These are phyloP conservation scores for Novymonas esmeraldas DNA, from an alignment of 208 protist genomes.

Conservation along the genomic window DNA sequence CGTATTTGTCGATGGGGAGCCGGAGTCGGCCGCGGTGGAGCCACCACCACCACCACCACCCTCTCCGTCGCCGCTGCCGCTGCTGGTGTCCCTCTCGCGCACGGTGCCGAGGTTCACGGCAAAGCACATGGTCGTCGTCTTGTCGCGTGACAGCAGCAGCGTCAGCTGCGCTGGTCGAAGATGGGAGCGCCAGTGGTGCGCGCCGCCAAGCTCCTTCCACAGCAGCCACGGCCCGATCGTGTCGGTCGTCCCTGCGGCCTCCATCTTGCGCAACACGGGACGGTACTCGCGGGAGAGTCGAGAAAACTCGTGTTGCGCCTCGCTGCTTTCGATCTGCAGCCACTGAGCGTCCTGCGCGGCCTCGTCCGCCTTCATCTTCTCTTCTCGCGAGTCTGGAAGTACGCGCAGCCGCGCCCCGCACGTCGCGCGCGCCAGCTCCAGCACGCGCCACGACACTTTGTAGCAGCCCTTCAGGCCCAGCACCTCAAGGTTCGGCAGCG, in stretches of 20 bases:
- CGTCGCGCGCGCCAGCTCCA: constrained; percentile 9
- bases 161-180: constrained; percentile 11
- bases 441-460: constrained; percentile 11
- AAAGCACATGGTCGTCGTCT: constrained; percentile 6
- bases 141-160: constrained; percentile 10
- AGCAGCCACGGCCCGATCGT: constrained; percentile 10
- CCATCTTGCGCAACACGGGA: constrained; percentile 7
- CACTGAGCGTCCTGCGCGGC: constrained; percentile 7
- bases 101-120: no score
- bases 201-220: constrained; percentile 17
- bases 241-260: neutral
- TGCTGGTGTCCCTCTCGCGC: neutral
- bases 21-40: neutral
- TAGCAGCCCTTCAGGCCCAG: constrained; percentile 12
- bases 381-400: constrained; percentile 7
- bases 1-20: neutral
- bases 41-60: neutral
- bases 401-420: constrained; percentile 16
- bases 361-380: constrained; percentile 1
- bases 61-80: neutral
- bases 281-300: neutral
- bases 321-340: neutral
- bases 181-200: constrained; percentile 14
- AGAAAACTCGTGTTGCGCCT: constrained; percentile 4
- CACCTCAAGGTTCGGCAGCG: constrained; percentile 6